These are phyloP conservation scores for Coelastrella sp. DNA, from an alignment of 139 green algal species.

Conservation along the genomic window DNA sequence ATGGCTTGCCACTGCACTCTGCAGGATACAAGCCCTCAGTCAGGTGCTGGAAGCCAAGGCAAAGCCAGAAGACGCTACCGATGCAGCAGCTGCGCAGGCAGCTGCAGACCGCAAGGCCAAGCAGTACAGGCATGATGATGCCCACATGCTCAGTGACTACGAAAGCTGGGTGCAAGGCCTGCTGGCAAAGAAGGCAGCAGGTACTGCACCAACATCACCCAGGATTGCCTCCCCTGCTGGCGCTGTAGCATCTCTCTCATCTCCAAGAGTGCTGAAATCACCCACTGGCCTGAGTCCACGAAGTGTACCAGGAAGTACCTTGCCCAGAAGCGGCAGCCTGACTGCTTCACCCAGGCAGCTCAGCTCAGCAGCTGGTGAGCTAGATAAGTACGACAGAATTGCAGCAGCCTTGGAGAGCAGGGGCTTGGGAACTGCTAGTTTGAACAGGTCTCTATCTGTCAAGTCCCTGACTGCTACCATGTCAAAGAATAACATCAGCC, in stretches of 20 bases:
- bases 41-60: constrained; percentile 31
- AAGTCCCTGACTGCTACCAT: neutral
- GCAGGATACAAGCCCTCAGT: neutral
- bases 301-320: neutral
- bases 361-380: constrained; percentile 1
- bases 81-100: constrained; percentile 5
- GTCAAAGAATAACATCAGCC: neutral
- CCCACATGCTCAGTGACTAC: constrained; percentile 34
- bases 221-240: neutral
- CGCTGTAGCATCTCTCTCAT: neutral
- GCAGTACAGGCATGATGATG: constrained; percentile 31
- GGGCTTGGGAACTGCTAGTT: neutral
- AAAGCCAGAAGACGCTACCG: constrained; percentile 18
- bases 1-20: neutral
- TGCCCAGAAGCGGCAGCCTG: neutral
- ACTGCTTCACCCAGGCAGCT: neutral
- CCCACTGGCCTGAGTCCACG: neutral
- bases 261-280: neutral
- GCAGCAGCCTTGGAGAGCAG: constrained; percentile 30
- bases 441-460: neutral
- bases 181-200: constrained; percentile 21
- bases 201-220: neutral
- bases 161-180: constrained; percentile 30
- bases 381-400: constrained; percentile 34
- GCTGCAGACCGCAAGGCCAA: constrained; percentile 41